Conservation (phyloP, 306 rosid species). For the Cucurbita argyrosperma region DNA sequence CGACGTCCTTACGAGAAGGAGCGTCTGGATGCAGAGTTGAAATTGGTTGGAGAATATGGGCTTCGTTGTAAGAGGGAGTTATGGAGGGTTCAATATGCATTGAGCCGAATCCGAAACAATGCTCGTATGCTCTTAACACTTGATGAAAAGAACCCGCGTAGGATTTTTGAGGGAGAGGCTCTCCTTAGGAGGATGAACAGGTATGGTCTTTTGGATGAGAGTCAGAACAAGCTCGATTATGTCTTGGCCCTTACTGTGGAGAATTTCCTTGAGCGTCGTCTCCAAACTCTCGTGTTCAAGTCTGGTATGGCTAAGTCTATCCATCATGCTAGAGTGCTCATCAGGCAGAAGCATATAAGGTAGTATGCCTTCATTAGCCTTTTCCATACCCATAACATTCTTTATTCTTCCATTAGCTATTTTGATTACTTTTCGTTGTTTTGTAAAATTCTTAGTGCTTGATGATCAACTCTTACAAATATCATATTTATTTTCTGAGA, state of each 20-base stretch:
- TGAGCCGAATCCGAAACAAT: slow-evolving; percentile 4
- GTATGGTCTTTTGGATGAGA: neutral
- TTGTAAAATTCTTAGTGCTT: neutral
- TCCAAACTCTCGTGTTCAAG: neutral
- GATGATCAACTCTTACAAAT: neutral
- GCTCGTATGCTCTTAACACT: neutral
- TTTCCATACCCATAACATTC: neutral
- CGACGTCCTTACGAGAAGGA: slow-evolving; percentile 6
- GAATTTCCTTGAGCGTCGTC: slow-evolving; percentile 5
- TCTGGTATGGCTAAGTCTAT: slow-evolving; percentile 2
- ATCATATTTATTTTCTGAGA: neutral
- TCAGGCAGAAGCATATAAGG: slow-evolving; percentile 5
- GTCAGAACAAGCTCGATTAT: slow-evolving; percentile 3
- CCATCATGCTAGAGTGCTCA: slow-evolving; percentile 5
- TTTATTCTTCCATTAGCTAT: neutral
- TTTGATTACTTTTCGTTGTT: neutral
- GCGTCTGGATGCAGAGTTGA: neutral
- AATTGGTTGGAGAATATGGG: slow-evolving; percentile 2
- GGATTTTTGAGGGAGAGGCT: slow-evolving; percentile 5
- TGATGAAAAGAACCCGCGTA: neutral
- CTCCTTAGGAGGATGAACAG: slow-evolving; percentile 1
- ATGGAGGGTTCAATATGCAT: neutral
- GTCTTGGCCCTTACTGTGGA: slow-evolving; percentile 5
- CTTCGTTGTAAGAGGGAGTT: slow-evolving; percentile 5
- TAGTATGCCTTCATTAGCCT: neutral